Evolutionary conservation across 176 grass and related monocot species (phyloP), one percentile per base, ranked within the genome.

Genomic region (Oryza officinalis): DNA sequence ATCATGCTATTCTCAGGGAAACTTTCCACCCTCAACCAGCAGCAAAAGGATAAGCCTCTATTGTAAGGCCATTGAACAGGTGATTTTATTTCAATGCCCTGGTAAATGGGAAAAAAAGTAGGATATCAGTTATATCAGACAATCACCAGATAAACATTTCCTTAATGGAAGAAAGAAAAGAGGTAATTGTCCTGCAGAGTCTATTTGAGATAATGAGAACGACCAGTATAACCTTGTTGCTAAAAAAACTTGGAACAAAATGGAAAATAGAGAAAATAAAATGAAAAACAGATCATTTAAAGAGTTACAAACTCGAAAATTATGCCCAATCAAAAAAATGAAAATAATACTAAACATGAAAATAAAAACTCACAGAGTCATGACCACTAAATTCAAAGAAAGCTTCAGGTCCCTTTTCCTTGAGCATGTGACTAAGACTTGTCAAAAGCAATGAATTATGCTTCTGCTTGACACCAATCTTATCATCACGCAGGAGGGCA

Each of bases 351-450:
- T 80, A 52, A 74, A 69, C 68, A 83, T 76, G 43, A 50, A 50
- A 5, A 59, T 60, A 44, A 87, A 41, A 72, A 93, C 96, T 86
- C 70, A 98, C 96, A 87, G 96, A 98, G 79, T 95, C 91, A 88
- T 80, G 61, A 75, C 96, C 87, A 17, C 78, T 95, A 74, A 95
- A 95, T 41, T 98, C 96, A 40, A 98, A 98, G 83, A 98, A 98
- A 66, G 96, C 96, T 76, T 98, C 96, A 80, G 96, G 96, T 6
- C 93, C 96, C 71, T 93, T 95, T 90, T 98, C 96, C 91, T 98
- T 98, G 67, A 98, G 90, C 93, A 98, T 95, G 80, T 91, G 88
- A 69, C 81, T 87, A 85, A 98, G 85, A 87, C 93, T 95, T 84
- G 86, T 86, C 91, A 98, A 81, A 86, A 98, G 93, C 45, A 98